Evolutionary conservation across 441 rosid species (phyloP).

Genomic region (Breynia disticha): DNA sequence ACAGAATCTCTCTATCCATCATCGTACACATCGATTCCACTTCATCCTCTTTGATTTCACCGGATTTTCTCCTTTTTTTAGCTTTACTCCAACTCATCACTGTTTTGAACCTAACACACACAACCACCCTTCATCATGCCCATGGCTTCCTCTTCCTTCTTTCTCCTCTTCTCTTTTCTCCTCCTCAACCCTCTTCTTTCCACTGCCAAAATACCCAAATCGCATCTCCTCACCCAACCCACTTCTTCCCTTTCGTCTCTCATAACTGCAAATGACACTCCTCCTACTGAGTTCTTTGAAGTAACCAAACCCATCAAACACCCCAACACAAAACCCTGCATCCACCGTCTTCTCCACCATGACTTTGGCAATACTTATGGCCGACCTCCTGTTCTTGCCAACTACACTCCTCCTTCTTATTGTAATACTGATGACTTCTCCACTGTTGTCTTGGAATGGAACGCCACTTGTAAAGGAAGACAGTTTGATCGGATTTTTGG

Average conservation of each 20-base stretch:
- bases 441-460: constrained; percentile 68
- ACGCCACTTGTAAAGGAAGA: constrained; percentile 58
- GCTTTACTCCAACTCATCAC: too few species aligned
- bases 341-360: constrained; percentile 45
- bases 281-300: constrained; percentile 60
- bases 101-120: not conserved
- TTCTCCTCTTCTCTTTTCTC: constrained; percentile 14
- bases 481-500: constrained; percentile 87
- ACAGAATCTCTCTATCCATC: too few species aligned
- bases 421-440: constrained; percentile 44
- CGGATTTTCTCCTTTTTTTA: too few species aligned
- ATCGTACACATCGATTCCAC: too few species aligned
- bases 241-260: not conserved
- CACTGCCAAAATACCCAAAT: constrained; percentile 24
- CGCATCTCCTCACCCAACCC: constrained; percentile 14
- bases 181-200: constrained; percentile 16
- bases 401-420: constrained; percentile 47
- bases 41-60: too few species aligned
- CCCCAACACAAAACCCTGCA: constrained; percentile 44
- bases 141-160: constrained; percentile 22
- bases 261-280: constrained; percentile 14
- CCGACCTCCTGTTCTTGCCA: constrained; percentile 34
- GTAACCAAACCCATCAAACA: constrained; percentile 56
- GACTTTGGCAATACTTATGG: constrained; percentile 63
- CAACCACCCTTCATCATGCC: too few species aligned